phyloP scores from a whole-genome alignment of 768 basidiomycete genomes.

The Boletus rufocinnamomeus region DNA sequence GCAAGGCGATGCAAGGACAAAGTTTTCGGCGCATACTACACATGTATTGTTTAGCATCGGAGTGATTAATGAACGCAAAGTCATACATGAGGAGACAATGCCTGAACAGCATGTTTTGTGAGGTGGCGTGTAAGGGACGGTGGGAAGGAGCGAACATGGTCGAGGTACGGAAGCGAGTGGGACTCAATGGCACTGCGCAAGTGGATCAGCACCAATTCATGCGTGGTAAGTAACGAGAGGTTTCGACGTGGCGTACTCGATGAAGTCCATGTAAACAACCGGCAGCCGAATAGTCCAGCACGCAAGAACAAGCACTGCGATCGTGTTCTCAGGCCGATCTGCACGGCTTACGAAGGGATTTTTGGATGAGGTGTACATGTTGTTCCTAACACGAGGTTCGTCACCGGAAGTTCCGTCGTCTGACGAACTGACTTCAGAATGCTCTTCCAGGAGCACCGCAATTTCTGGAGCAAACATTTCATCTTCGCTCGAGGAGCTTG shows the following conservation, averaged over 20 bases:
- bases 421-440: conserved; percentile 37
- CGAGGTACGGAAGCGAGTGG: conserved; percentile 80
- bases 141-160: conserved; percentile 65
- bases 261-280: conserved; percentile 72
- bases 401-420: conserved; percentile 29
- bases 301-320: conserved; percentile 72
- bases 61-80: conserved; percentile 4
- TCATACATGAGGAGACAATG: conserved; percentile 68
- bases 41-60: conserved; percentile 16
- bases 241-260: conserved; percentile 48
- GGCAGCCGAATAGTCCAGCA: conserved; percentile 84
- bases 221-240: background rate
- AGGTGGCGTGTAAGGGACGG: conserved; percentile 64
- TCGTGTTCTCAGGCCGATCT: conserved; percentile 47
- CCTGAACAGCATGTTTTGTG: conserved; percentile 64
- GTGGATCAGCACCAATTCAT: conserved; percentile 10
- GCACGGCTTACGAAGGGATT: conserved; percentile 30
- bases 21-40: conserved; percentile 65
- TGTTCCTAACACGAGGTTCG: conserved; percentile 13
- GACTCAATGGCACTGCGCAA: conserved; percentile 65
- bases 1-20: conserved; percentile 58
- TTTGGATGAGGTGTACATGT: conserved; percentile 5
- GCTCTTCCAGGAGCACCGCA: conserved; percentile 40
- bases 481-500: conserved; percentile 24
- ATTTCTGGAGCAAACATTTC: conserved; percentile 38